These are phyloP conservation scores for Nemania sp. DNA, from an alignment of 2,329 filamentous ascomycete genomes.

Conservation along the genomic window DNA sequence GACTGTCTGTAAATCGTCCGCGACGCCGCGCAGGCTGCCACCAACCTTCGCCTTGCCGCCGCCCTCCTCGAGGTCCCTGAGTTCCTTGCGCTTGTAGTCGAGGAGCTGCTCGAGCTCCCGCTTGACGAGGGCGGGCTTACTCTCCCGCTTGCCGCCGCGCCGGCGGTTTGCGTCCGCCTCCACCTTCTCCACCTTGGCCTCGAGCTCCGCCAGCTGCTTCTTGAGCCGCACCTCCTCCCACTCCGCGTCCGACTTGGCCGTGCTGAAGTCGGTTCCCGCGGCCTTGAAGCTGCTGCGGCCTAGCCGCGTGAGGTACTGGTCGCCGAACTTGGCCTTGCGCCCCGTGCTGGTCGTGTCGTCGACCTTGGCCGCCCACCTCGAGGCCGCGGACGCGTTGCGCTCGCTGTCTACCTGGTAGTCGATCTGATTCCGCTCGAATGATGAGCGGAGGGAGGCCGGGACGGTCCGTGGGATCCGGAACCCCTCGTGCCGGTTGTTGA, in stretches of 20 bases:
- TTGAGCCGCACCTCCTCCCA: slow-evolving; percentile 97
- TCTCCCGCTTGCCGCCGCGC: slow-evolving; percentile 65
- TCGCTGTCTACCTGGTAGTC: slow-evolving; percentile 91
- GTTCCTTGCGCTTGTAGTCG: slow-evolving; percentile 87
- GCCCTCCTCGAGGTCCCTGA: slow-evolving; percentile 75
- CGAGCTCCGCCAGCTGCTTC: slow-evolving; percentile 87
- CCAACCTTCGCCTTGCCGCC: slow-evolving; percentile 71
- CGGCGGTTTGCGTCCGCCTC: slow-evolving; percentile 71
- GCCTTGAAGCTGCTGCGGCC: slow-evolving; percentile 82
- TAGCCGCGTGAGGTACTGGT: slow-evolving; percentile 90
- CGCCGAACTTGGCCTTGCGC: slow-evolving; percentile 95
- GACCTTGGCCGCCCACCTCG: slow-evolving; percentile 77
- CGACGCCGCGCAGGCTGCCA: slow-evolving; percentile 73
- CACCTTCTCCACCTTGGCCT: slow-evolving; percentile 83
- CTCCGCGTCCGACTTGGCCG: slow-evolving; percentile 79
- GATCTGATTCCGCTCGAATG: slow-evolving; percentile 94
- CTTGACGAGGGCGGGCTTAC: slow-evolving; percentile 89
- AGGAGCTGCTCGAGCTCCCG: slow-evolving; percentile 90
- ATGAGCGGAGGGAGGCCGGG: slow-evolving; percentile 85
- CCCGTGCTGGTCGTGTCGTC: slow-evolving; percentile 83
- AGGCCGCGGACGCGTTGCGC: slow-evolving; percentile 62
- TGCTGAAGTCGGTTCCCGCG: slow-evolving; percentile 86
- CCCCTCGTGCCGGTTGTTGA: slow-evolving; percentile 94
- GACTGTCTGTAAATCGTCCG: slow-evolving; percentile 87
- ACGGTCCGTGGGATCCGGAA: slow-evolving; percentile 91